Evolutionary conservation across 192 early-diverging fungal genomes (phyloP).

Genomic region (Thamnidium elegans): DNA sequence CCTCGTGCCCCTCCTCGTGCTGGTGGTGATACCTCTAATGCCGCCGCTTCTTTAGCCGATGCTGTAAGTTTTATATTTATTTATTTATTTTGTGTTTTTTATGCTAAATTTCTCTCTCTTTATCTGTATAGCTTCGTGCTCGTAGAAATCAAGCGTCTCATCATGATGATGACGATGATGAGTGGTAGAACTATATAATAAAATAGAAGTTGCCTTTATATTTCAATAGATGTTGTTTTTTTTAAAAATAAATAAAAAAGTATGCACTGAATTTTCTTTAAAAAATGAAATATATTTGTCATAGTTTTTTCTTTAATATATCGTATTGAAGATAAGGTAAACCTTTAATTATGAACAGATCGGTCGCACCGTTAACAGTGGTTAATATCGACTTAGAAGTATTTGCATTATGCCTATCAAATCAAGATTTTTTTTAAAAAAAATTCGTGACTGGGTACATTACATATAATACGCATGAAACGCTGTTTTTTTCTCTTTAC

Average conservation of each 20-base stretch:
- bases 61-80: slow-evolving; percentile 34
- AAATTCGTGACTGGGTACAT: too few species aligned
- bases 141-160: slow-evolving; percentile 13
- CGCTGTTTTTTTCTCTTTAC: neutral
- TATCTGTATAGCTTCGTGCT: slow-evolving; percentile 15
- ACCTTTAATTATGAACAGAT: too few species aligned
- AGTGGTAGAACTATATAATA: slow-evolving; percentile 15
- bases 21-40: slow-evolving; percentile 10
- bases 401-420: too few species aligned
- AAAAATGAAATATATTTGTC: too few species aligned
- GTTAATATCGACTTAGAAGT: too few species aligned
- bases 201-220: neutral
- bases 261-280: too few species aligned
- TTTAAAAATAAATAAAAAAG: neutral
- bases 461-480: too few species aligned
- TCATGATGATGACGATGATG: slow-evolving; percentile 29
- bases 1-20: slow-evolving; percentile 37
- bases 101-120: neutral
- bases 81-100: neutral
- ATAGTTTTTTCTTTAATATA: too few species aligned
- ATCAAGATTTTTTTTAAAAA: too few species aligned
- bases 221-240: slow-evolving; percentile 7
- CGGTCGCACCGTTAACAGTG: too few species aligned
- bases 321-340: too few species aligned
- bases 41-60: slow-evolving; percentile 38